A percentile compares a stretch with the other conserved stretches of the same genome.
Evolutionary conservation across 257 asterid genomes (phyloP).

Genomic region (Salvia splendens): DNA sequence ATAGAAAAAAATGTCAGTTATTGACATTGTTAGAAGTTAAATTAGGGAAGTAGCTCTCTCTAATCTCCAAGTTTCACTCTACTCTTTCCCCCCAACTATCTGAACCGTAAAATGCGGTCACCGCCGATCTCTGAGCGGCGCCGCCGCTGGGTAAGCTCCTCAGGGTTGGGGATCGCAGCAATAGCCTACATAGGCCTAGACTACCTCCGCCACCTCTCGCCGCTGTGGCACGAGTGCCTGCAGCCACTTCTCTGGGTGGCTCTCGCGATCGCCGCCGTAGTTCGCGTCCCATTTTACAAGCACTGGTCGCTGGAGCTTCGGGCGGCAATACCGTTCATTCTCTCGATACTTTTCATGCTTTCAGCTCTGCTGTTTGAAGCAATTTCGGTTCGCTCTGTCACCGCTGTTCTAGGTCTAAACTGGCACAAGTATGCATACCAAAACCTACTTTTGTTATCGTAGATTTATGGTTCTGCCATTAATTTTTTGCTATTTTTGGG

Average conservation of each 20-base stretch:
- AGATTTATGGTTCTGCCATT: constrained; percentile 9
- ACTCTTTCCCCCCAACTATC: constrained; percentile 7
- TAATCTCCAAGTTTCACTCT: background rate
- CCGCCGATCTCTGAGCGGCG: constrained; percentile 40
- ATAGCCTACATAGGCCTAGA: constrained; percentile 72
- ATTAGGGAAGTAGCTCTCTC: constrained; percentile 3
- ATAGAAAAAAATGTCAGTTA: too few relatives aligned
- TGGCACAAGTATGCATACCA: constrained; percentile 79
- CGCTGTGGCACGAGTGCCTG: constrained; percentile 78
- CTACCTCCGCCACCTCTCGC: constrained; percentile 85
- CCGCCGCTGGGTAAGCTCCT: constrained; percentile 40
- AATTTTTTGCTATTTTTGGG: background rate
- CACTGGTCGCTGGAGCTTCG: constrained; percentile 89
- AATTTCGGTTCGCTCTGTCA: constrained; percentile 90
- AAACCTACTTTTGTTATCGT: background rate
- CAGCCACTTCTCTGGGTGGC: constrained; percentile 82
- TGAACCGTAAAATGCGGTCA: constrained; percentile 34
- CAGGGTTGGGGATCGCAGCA: constrained; percentile 84
- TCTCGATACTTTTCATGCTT: constrained; percentile 69
- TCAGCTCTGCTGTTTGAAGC: constrained; percentile 81
- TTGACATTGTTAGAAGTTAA: background rate
- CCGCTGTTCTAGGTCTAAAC: constrained; percentile 93
- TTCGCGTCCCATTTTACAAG: constrained; percentile 75
- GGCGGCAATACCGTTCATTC: constrained; percentile 76
- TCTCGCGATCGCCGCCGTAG: constrained; percentile 62